Evolutionary conservation across 148 eudicot genomes (phyloP).

Genomic region (Camellia sinensis): DNA sequence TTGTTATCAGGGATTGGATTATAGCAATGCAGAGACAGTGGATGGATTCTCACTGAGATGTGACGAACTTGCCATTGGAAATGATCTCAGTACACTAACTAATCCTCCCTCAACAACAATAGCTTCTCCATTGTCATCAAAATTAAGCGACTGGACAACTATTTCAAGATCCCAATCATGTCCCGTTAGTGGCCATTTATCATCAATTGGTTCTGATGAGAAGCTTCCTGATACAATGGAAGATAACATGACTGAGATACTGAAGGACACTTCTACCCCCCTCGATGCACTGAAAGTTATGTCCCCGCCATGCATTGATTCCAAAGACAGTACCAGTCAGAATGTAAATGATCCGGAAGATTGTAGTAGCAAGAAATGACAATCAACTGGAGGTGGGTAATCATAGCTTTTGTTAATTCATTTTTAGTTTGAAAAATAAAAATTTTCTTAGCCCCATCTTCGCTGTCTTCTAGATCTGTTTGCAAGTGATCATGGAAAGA

Average conservation of each 20-base stretch:
- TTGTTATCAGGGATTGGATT: constrained; percentile 23
- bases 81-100: constrained; percentile 15
- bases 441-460: too few relatives aligned
- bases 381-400: not conserved
- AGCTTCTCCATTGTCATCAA: too few relatives aligned
- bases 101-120: constrained; percentile 10
- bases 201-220: constrained; percentile 31
- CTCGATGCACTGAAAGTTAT: constrained; percentile 46
- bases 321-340: constrained; percentile 26
- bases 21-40: constrained; percentile 12
- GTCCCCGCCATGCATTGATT: constrained; percentile 51
- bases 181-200: not conserved
- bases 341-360: constrained; percentile 10
- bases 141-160: too few relatives aligned
- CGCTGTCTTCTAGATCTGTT: not conserved
- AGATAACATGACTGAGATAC: constrained; percentile 60
- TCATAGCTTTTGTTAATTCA: not conserved
- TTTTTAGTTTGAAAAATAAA: too few relatives aligned
- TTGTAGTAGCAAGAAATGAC: constrained; percentile 10
- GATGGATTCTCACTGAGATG: constrained; percentile 24
- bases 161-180: too few relatives aligned
- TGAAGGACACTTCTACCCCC: constrained; percentile 46
- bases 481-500: not conserved
- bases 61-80: constrained; percentile 25
- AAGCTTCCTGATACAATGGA: constrained; percentile 29